phyloP scores from a whole-genome alignment of 2,329 filamentous ascomycete species.

The Alternaria sp. region DNA sequence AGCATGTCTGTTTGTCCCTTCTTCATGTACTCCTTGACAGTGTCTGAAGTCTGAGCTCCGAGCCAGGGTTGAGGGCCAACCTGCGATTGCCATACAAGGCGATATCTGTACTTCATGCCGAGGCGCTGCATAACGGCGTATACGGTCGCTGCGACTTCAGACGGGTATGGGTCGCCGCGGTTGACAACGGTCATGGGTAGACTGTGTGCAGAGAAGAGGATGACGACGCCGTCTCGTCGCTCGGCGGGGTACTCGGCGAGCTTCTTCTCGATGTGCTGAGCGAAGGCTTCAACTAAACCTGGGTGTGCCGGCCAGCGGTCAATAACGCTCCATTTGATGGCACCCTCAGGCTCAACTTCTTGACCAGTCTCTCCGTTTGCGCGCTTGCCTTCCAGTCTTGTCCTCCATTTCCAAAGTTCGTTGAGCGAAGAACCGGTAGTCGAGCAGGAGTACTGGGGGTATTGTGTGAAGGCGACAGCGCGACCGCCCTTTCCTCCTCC shows the following conservation, averaged over 20 bases:
- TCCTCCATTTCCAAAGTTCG: conserved; percentile 97
- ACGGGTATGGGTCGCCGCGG: conserved; percentile 92
- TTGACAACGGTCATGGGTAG: conserved; percentile 98
- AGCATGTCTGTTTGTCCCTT: conserved; percentile 92
- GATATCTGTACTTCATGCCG: conserved; percentile 87
- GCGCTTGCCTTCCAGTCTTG: conserved; percentile 81
- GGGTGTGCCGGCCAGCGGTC: conserved; percentile 95
- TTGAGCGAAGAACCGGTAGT: conserved; percentile 96
- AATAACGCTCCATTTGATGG: conserved; percentile 96
- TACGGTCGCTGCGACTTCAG: conserved; percentile 94
- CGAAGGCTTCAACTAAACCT: conserved; percentile 90
- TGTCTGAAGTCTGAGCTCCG: conserved; percentile 88
- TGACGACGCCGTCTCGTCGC: conserved; percentile 77
- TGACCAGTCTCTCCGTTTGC: conserved; percentile 54
- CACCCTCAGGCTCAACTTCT: conserved; percentile 65
- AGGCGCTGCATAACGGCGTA: conserved; percentile 95
- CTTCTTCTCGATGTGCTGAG: conserved; percentile 87
- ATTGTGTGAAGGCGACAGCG: conserved; percentile 96
- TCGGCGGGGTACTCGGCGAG: conserved; percentile 85
- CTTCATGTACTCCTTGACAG: conserved; percentile 86
- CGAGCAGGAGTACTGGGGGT: conserved; percentile 97
- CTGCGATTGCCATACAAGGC: conserved; percentile 97
- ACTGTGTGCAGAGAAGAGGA: conserved; percentile 95
- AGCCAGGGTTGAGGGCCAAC: conserved; percentile 96
- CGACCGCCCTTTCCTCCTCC: conserved; percentile 88